Evolutionary conservation across 1,284 basidiomycete species (phyloP).

Genomic region (Neolentinus lepideus): DNA sequence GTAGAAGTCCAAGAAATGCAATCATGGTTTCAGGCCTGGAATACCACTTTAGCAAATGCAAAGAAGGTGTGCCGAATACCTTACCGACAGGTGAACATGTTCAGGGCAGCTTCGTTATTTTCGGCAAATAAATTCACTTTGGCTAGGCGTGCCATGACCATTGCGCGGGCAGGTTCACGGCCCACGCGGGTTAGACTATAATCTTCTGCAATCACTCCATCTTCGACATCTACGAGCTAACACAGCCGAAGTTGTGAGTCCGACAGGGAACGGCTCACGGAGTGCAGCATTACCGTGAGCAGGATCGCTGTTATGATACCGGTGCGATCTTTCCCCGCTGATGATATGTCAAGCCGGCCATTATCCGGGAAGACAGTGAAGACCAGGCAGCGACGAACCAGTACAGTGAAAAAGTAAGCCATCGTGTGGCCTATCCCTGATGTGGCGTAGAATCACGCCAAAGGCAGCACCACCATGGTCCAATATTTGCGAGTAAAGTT

Average conservation of each 20-base stretch:
- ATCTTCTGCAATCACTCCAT: constrained; percentile 59
- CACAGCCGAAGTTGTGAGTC: background rate
- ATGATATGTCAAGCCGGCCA: background rate
- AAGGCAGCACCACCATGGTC: constrained; percentile 64
- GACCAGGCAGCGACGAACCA: constrained; percentile 25
- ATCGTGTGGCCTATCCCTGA: constrained; percentile 58
- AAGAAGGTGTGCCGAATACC: constrained; percentile 10
- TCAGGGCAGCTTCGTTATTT: constrained; percentile 64
- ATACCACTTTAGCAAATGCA: constrained; percentile 6
- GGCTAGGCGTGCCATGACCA: constrained; percentile 56
- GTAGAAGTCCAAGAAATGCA: constrained; percentile 52
- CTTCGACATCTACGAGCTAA: constrained; percentile 63
- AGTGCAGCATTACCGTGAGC: constrained; percentile 42
- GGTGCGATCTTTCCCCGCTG: constrained; percentile 72
- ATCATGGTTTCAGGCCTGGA: constrained; percentile 63
- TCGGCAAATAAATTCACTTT: constrained; percentile 66
- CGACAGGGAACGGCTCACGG: background rate
- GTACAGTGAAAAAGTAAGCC: constrained; percentile 71
- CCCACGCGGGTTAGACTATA: constrained; percentile 71
- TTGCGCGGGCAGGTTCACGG: constrained; percentile 64
- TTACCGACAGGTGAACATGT: constrained; percentile 73
- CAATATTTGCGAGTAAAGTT: constrained; percentile 71
- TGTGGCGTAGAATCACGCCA: constrained; percentile 56
- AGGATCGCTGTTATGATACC: constrained; percentile 70
- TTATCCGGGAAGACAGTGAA: background rate